Evolutionary conservation across 768 basidiomycete species (phyloP).

Genomic region (Suillus fuscotomentosus): DNA sequence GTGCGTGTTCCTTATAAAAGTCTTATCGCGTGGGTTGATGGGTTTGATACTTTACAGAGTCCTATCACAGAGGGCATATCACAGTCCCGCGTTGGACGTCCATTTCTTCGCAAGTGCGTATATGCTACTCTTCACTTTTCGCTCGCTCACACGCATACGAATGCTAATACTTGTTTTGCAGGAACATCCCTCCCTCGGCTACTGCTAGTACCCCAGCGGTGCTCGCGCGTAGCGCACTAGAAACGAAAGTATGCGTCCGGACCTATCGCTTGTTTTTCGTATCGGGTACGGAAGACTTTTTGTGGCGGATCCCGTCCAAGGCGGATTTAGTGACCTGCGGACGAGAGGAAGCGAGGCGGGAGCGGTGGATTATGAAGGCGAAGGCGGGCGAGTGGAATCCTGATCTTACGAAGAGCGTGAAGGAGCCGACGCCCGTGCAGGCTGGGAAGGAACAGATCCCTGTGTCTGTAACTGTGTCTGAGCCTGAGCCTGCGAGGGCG

Average conservation of each 20-base stretch:
- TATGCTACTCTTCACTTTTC: not conserved
- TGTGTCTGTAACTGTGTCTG: not conserved
- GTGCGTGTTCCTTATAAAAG: slow-evolving; percentile 33
- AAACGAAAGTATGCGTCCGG: slow-evolving; percentile 82
- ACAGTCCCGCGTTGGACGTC: slow-evolving; percentile 43
- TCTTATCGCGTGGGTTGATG: not conserved
- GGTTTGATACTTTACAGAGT: slow-evolving; percentile 36
- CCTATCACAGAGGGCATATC: slow-evolving; percentile 57
- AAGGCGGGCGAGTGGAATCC: not conserved
- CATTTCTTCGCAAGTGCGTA: slow-evolving; percentile 67
- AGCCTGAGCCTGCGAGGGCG: not conserved
- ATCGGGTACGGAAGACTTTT: slow-evolving; percentile 50
- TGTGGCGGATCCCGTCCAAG: slow-evolving; percentile 32
- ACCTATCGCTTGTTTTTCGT: slow-evolving; percentile 85
- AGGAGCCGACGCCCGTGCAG: not conserved
- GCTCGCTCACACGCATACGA: slow-evolving; percentile 24
- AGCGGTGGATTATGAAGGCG: slow-evolving; percentile 24
- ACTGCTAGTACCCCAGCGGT: slow-evolving; percentile 40
- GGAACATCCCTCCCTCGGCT: slow-evolving; percentile 18
- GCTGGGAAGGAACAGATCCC: not conserved
- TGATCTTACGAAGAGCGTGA: not conserved
- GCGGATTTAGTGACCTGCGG: too few relatives aligned
- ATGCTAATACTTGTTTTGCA: slow-evolving; percentile 22
- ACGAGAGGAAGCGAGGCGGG: slow-evolving; percentile 5
- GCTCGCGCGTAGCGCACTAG: slow-evolving; percentile 58